Base-by-base conservation (phyloP, 768 basidiomycete species). In the Rhizopogon vesiculosus region DNA sequence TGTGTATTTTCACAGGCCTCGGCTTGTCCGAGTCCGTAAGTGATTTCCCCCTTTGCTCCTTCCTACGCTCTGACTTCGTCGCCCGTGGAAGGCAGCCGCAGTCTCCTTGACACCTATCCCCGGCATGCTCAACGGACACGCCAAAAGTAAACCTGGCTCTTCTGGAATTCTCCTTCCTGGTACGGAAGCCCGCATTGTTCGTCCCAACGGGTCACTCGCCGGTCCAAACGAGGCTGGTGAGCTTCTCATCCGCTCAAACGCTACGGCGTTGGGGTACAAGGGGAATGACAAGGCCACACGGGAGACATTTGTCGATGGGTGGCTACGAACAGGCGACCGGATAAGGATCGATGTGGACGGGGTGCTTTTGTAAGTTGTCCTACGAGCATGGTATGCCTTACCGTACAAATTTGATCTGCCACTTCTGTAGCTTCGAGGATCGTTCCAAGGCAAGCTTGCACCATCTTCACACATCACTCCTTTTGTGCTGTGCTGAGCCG, bases 321-420 rank as follows among this genome's bases (percentile, higher is more conserved):
- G 87, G 88, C 50, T 90, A 33, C 72, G 70, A 52, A 89, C 86
- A 0, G 87, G 87, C 8, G 87, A 90, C 65, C 70, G 73, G 45
- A 85, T 89, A 63, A 66, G 74, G 33, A 76, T 79, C 0, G 78
- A 84, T 59, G 71, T 74, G 59, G 70, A 81, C 3, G 80, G 78
- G 5, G 74, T 78, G 59, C 83, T 87, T 65, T 88, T 76, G 85
- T 86, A 56, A 39, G 79, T 69, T n/a, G 5, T 4, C 1, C 35
- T 25, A 25, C 3, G 25, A 5, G 4, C 35, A 13, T 7, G 7
- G 18, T 33, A 19, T 8, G 18, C 2, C 3, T 25, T 2, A 40
- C 45, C 5, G 57, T 16, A 6, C 5, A 3, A 7, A 7, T 31
- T n/a, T n/a, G 10, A 18, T 29, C 3, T 53, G 28, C 40, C 7